A percentile compares a stretch with the other conserved stretches of the same genome.
Evolutionary conservation across 2,329 filamentous ascomycete genomes (phyloP).

Genomic region (Nakataea oryzae): DNA sequence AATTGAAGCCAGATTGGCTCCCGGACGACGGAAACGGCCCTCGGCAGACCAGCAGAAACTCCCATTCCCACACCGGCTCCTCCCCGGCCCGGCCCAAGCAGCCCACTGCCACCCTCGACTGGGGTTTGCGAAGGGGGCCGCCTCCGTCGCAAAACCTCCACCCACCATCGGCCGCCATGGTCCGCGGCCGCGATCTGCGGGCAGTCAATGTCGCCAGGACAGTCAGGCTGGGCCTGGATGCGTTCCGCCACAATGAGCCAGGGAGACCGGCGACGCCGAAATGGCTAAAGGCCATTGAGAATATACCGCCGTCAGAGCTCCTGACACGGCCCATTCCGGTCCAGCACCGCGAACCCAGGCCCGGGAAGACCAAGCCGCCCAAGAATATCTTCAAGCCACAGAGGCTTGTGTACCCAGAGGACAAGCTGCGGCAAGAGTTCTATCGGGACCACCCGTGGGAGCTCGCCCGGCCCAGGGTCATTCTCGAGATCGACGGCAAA

Average conservation of each 20-base stretch:
- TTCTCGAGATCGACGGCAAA: constrained; percentile 78
- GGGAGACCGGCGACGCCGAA: constrained; percentile 20
- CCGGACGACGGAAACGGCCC: not conserved
- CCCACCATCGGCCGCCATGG: not conserved
- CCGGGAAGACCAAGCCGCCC: constrained; percentile 47
- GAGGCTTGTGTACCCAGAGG: constrained; percentile 70
- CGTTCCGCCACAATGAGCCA: constrained; percentile 7
- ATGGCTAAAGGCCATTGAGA: constrained; percentile 41
- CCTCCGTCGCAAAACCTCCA: not conserved
- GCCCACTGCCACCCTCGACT: not conserved
- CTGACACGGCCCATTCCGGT: constrained; percentile 41
- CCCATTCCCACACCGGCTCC: too few relatives aligned
- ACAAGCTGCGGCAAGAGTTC: constrained; percentile 69
- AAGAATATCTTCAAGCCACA: constrained; percentile 75
- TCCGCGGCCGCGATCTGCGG: constrained; percentile 2
- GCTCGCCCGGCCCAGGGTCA: constrained; percentile 72
- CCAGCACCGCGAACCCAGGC: constrained; percentile 26
- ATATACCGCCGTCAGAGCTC: constrained; percentile 47
- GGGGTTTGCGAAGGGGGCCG: not conserved
- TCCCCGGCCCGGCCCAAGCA: too few relatives aligned
- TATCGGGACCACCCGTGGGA: constrained; percentile 97
- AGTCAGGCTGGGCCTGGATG: constrained; percentile 16
- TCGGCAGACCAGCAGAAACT: too few relatives aligned
- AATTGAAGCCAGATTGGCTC: not conserved
- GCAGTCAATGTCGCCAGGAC: not conserved